Base-by-base conservation (phyloP, 2,329 filamentous ascomycete genomes). In the Stemphylium vesicarium region DNA sequence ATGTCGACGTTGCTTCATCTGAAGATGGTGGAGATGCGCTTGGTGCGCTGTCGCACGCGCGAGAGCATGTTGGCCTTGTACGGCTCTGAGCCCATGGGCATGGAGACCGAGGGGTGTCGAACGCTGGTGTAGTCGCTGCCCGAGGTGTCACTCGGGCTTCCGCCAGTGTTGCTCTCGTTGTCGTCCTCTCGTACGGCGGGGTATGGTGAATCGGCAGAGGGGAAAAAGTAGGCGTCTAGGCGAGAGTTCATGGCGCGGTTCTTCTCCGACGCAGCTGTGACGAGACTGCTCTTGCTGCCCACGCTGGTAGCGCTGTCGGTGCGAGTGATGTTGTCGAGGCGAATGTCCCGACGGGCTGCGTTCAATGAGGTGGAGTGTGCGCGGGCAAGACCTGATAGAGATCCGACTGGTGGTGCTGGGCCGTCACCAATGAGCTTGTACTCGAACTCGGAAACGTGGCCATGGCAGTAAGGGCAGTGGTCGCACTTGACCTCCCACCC, bases 401-500 rank as follows among this genome's bases (percentile, higher is more conserved):
- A 67, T 57, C 79, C 79, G n/a, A 75, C 63, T 24, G 72, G 64
- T 36, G 74, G 74, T 41, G 69, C 69, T 49, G 70, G 71, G 44
- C 75, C 74, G 45, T 75, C 72, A 50, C 74, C 74, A 40, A 81
- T 78, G 42, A 81, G 75, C 31, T 77, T 70, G 64, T 81, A 80
- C 31, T 80, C 80, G n/a, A 77, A 73, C 50, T 63, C 66, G 50
- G 75, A 70, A 40, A 79, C 70, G 46, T 75, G 68, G 33, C 70
- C 71, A 37, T 70, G 64, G 66, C 80, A 82, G 74, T 78, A 82
- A 10, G 80, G 80, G 62, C 80, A 82, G 60, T 73, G 73, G 43
- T 78, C 74, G 56, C 74, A 75, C 57, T 79, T 78, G 58, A 75
- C 78, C 66, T 82, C 80, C 80, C 80, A 82, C 46, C 80, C 80